A percentile compares a stretch with the other conserved stretches of the same genome.
Evolutionary conservation across 331 rosid genomes (phyloP).

Genomic region (Quercus phellos): DNA sequence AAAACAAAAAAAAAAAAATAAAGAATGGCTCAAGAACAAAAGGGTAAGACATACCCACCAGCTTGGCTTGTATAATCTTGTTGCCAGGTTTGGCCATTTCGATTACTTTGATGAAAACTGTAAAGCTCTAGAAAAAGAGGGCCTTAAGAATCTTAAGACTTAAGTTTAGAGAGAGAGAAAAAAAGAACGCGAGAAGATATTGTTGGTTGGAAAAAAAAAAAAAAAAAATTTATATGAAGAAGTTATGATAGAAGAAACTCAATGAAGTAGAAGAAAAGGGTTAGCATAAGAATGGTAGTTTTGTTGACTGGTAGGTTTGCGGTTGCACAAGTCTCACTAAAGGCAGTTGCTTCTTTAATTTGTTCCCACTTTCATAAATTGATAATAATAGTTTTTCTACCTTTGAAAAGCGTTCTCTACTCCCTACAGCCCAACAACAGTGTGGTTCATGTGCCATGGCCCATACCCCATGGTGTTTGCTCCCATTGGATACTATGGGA

Average conservation of each 20-base stretch:
- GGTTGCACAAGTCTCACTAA: too few relatives aligned
- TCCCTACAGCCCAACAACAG: too few relatives aligned
- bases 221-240: background rate
- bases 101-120: conserved; percentile 16
- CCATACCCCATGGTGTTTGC: background rate
- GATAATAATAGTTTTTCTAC: background rate
- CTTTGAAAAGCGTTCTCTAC: background rate
- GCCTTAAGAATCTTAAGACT: too few relatives aligned
- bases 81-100: conserved; percentile 58
- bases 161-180: background rate
- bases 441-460: too few relatives aligned
- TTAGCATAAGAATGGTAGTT: background rate
- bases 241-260: background rate
- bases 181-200: background rate
- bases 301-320: background rate
- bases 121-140: background rate
- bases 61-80: conserved; percentile 72
- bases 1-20: background rate
- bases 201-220: conserved; percentile 6
- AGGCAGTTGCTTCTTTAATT: background rate
- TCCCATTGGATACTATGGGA: background rate
- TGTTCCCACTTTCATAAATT: background rate
- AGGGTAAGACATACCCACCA: conserved; percentile 78
- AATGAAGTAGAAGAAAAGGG: background rate
- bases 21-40: background rate